Evolutionary conservation across 768 basidiomycete species (phyloP).

Genomic region (Podaxis sp.): DNA sequence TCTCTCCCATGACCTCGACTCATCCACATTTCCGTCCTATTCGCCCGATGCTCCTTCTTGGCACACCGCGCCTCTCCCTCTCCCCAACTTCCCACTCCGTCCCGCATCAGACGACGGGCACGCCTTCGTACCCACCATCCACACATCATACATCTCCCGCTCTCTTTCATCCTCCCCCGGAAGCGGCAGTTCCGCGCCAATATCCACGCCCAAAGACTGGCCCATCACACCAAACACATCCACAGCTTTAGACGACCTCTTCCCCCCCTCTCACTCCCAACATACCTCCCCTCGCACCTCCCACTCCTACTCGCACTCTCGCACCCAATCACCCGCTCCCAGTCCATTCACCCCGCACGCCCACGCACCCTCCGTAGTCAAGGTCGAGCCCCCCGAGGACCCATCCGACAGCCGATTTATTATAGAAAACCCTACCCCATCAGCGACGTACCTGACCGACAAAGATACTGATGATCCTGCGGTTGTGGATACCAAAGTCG

Average conservation of each 20-base stretch:
- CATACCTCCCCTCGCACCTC: not conserved
- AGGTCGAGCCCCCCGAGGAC: constrained; percentile 33
- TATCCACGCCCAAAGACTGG: constrained; percentile 1
- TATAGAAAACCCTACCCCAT: constrained; percentile 36
- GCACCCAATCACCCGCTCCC: not conserved
- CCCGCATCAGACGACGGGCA: not conserved
- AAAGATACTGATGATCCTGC: not conserved
- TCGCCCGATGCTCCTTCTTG: not conserved
- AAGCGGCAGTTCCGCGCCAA: not conserved
- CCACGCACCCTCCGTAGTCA: constrained; percentile 24
- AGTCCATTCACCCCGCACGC: constrained; percentile 11
- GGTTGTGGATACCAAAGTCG: constrained; percentile 10
- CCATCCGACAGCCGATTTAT: constrained; percentile 41
- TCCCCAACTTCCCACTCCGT: not conserved
- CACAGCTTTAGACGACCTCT: not conserved
- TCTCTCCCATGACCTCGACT: not conserved
- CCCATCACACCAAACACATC: constrained; percentile 1
- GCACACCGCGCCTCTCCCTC: not conserved
- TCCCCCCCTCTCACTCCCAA: not conserved
- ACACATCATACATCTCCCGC: not conserved
- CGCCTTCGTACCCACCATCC: not conserved
- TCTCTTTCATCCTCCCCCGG: constrained; percentile 3
- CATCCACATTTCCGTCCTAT: not conserved
- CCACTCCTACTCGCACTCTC: not conserved
- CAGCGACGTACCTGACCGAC: constrained; percentile 9